These are phyloP conservation scores for Nicotiana knightiana DNA, from an alignment of 257 asterid species.

Conservation along the genomic window DNA sequence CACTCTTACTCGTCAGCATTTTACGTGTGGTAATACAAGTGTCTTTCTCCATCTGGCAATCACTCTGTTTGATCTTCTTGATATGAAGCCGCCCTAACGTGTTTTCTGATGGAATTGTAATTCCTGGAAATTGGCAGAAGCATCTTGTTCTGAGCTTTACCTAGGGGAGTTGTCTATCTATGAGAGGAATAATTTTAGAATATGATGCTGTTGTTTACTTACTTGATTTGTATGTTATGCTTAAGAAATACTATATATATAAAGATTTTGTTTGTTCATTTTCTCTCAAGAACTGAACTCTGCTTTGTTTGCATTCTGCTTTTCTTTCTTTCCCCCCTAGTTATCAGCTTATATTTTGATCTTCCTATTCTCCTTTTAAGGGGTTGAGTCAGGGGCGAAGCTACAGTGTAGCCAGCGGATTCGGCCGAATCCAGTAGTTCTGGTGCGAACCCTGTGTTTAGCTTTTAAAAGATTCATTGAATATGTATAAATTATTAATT, in stretches of 20 bases:
- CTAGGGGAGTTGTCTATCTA: neutral
- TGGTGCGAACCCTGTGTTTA: too few species aligned
- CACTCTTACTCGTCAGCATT: neutral
- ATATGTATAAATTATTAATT: too few species aligned
- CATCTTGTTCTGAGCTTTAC: neutral
- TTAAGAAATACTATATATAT: neutral
- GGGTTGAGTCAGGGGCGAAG: neutral
- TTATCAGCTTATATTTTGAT: neutral
- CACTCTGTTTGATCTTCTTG: constrained; percentile 1
- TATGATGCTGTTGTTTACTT: constrained; percentile 3
- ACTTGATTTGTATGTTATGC: constrained; percentile 13
- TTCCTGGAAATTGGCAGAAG: neutral
- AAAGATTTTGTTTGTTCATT: neutral
- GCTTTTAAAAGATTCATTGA: too few species aligned
- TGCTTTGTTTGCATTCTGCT: neutral
- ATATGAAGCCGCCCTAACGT: neutral
- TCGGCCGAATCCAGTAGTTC: too few species aligned
- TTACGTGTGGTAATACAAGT: neutral
- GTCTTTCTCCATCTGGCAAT: too few species aligned
- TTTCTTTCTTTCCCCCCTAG: neutral
- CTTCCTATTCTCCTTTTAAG: neutral
- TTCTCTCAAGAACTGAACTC: neutral
- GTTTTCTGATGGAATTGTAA: neutral
- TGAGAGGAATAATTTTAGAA: constrained; percentile 4
- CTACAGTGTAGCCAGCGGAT: too few species aligned